Evolutionary conservation across 177 flowering plant genomes (phyloP).

Genomic region (Vitis hybrid): DNA sequence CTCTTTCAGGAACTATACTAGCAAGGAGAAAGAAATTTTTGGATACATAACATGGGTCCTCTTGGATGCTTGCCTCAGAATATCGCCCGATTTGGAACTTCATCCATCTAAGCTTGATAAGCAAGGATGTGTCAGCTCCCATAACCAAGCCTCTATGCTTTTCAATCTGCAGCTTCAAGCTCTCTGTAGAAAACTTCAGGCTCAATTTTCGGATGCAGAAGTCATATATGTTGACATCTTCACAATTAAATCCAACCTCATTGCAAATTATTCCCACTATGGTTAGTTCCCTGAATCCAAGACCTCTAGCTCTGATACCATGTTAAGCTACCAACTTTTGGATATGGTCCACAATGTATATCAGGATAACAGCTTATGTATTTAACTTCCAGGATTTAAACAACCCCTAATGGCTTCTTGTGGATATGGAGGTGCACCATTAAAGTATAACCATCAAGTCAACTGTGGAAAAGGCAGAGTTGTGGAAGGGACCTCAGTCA

Average conservation of each 20-base stretch:
- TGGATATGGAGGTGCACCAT: conserved; percentile 38
- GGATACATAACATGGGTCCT: conserved; percentile 96
- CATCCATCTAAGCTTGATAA: conserved; percentile 79
- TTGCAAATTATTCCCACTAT: conserved; percentile 62
- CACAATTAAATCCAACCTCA: conserved; percentile 62
- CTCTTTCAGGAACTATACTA: too few relatives aligned
- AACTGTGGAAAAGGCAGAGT: conserved; percentile 31
- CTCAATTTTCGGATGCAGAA: conserved; percentile 52
- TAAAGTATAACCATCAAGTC: conserved; percentile 29
- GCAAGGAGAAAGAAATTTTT: conserved; percentile 69
- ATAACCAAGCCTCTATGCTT: conserved; percentile 71
- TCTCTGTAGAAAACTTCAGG: conserved; percentile 53
- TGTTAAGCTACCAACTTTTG: too few relatives aligned
- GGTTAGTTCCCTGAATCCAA: conserved; percentile 35
- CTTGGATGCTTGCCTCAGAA: conserved; percentile 86
- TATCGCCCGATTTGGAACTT: conserved; percentile 64
- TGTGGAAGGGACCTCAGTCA: conserved; percentile 34
- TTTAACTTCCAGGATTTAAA: conserved; percentile 61
- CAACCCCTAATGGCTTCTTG: conserved; percentile 37
- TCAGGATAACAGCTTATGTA: too few relatives aligned
- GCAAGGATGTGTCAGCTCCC: conserved; percentile 68
- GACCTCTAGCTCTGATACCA: too few relatives aligned
- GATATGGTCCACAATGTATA: too few relatives aligned
- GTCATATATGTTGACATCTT: conserved; percentile 71
- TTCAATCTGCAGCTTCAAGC: conserved; percentile 83